Percentiles rank a stretch among this genome's conserved stretches.
These are phyloP conservation scores for Fusarium ambrosium DNA, from an alignment of 2,329 filamentous ascomycete genomes.

Conservation along the genomic window DNA sequence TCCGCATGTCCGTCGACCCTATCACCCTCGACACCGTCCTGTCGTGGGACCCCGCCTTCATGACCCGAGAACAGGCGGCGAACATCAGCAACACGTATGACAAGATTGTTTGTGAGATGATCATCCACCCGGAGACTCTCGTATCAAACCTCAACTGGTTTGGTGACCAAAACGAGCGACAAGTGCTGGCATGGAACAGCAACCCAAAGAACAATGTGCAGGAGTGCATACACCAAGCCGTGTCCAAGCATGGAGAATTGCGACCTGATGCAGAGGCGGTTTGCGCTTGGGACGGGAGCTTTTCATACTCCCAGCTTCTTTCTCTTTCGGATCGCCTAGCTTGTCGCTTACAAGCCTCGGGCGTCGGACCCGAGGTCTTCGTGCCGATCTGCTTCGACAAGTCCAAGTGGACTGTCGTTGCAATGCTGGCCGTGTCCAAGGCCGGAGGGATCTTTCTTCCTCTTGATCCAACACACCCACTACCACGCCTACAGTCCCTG, in stretches of 20 bases:
- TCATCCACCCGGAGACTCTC: constrained; percentile 54
- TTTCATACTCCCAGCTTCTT: constrained; percentile 58
- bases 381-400: constrained; percentile 49
- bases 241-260: constrained; percentile 53
- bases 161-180: constrained; percentile 64
- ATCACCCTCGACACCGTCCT: constrained; percentile 37
- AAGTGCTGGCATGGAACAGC: constrained; percentile 55
- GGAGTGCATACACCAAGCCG: constrained; percentile 58
- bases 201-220: constrained; percentile 42
- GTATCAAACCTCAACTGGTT: constrained; percentile 62
- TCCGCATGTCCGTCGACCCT: constrained; percentile 38
- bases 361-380: constrained; percentile 46
- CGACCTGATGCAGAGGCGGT: constrained; percentile 54
- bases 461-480: constrained; percentile 40
- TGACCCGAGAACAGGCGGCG: constrained; percentile 57
- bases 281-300: constrained; percentile 59
- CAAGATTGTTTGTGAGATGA: constrained; percentile 60
- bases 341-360: constrained; percentile 14
- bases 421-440: constrained; percentile 47
- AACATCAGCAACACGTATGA: constrained; percentile 64
- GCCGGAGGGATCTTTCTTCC: constrained; percentile 44
- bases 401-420: constrained; percentile 46
- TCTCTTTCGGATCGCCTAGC: constrained; percentile 55
- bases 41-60: constrained; percentile 55
- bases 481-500: constrained; percentile 30